Conservation (phyloP, 163 green algal species). For the Scenedesmus sp. region DNA sequence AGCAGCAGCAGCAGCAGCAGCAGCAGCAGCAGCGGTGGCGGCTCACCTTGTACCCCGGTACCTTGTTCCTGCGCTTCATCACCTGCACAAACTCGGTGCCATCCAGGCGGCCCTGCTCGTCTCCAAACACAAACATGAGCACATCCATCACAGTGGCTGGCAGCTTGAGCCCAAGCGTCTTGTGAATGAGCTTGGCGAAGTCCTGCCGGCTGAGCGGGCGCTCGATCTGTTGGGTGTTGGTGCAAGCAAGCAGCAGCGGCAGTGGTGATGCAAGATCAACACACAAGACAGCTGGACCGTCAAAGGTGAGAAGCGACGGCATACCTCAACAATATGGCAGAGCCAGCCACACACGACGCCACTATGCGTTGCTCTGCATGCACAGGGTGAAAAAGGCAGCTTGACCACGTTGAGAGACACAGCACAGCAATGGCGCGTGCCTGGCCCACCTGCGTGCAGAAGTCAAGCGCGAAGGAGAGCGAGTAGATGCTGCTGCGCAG, state of each 20-base stretch:
- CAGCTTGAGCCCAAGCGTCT: constrained; percentile 50
- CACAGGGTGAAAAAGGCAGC: too few species aligned
- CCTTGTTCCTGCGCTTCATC: constrained; percentile 37
- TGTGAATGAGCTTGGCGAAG: constrained; percentile 53
- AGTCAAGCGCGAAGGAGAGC: constrained; percentile 74
- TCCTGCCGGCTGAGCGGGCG: constrained; percentile 43
- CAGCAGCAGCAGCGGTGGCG: neutral
- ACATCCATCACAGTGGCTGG: constrained; percentile 57
- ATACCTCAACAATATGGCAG: too few species aligned
- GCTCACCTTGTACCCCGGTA: constrained; percentile 47
- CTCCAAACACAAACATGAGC: constrained; percentile 55
- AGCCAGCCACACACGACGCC: too few species aligned
- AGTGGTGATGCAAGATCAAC: too few species aligned
- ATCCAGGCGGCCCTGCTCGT: constrained; percentile 42
- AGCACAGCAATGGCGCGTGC: neutral
- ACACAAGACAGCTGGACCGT: neutral
- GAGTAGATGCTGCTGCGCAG: constrained; percentile 66
- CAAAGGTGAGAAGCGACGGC: too few species aligned
- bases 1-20: neutral
- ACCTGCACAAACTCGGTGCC: constrained; percentile 20
- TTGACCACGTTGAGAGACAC: neutral
- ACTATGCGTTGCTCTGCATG: too few species aligned
- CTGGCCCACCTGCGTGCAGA: constrained; percentile 56
- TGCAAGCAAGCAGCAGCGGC: neutral
- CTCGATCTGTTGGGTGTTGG: constrained; percentile 25